These are phyloP conservation scores for Penicillium sp. DNA, from an alignment of 2,329 filamentous ascomycete genomes.

Conservation along the genomic window DNA sequence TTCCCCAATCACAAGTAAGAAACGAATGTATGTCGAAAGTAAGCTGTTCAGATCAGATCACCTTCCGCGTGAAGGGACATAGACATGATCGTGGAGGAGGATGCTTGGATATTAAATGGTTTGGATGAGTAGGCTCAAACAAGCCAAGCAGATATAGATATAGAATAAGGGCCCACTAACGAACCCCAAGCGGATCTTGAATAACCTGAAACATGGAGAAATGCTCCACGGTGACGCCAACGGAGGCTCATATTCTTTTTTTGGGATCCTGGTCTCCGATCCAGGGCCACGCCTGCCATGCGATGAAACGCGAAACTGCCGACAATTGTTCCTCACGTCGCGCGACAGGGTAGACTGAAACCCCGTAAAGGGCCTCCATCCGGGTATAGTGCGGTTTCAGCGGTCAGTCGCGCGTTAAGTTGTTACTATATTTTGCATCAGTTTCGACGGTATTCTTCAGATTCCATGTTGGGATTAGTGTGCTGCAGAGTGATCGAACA, in stretches of 20 bases:
- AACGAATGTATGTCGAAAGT: conserved; percentile 19
- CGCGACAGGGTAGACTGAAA: conserved; percentile 29
- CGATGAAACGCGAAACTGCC: conserved; percentile 30
- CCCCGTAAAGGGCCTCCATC: conserved; percentile 13
- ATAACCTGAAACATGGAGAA: conserved; percentile 43
- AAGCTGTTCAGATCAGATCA: conserved; percentile 18
- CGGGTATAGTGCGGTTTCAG: conserved; percentile 34
- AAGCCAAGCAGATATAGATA: conserved; percentile 22
- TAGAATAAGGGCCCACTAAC: conserved; percentile 25
- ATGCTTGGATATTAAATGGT: conserved; percentile 43
- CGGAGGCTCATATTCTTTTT: conserved; percentile 28
- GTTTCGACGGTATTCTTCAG: conserved; percentile 27
- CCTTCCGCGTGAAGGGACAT: conserved; percentile 17
- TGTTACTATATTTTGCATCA: conserved; percentile 44
- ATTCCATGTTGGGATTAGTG: conserved; percentile 23
- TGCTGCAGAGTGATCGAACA: conserved; percentile 22
- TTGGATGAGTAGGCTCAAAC: conserved; percentile 18
- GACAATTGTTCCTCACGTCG: conserved; percentile 21
- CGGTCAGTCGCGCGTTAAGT: conserved; percentile 40
- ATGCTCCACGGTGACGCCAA: conserved; percentile 35
- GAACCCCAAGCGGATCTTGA: conserved; percentile 27
- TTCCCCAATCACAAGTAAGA: conserved; percentile 7
- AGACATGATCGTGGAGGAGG: conserved; percentile 31
- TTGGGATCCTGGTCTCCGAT: conserved; percentile 28
- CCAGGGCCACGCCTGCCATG: conserved; percentile 14